A percentile compares a stretch with the other conserved stretches of the same genome.
phyloP scores from a whole-genome alignment of 208 protist species.

The Acanthamoeba sp. region DNA sequence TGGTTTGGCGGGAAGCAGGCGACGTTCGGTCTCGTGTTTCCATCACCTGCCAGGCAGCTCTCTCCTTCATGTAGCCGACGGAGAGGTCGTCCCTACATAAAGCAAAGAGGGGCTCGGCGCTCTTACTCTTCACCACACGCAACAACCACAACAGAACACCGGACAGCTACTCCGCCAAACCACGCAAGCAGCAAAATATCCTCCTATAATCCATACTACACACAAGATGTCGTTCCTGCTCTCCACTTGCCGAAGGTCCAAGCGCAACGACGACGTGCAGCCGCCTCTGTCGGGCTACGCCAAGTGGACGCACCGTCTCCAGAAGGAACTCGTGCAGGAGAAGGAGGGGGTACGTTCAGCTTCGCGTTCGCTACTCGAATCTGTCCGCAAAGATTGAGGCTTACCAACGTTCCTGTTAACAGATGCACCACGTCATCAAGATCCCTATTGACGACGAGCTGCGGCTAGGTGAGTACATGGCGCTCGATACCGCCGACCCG shows the following conservation, averaged over 20 bases:
- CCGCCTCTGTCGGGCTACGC: constrained; percentile 36
- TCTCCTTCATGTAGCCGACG: not conserved
- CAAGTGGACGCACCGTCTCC: constrained; percentile 38
- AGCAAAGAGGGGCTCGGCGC: no score
- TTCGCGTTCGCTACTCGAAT: not conserved
- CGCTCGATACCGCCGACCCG: not conserved
- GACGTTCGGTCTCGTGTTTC: not conserved
- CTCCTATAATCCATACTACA: no score
- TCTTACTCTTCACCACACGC: not conserved
- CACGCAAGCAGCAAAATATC: not conserved
- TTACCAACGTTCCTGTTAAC: not conserved
- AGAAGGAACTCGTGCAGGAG: not conserved
- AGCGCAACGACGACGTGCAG: constrained; percentile 16
- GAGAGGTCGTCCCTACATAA: no score
- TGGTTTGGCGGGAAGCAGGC: not conserved
- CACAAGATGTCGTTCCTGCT: constrained; percentile 21
- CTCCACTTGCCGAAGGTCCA: not conserved
- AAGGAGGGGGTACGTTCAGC: not conserved
- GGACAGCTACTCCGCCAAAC: not conserved
- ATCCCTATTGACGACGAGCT: not conserved
- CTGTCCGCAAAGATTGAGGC: not conserved
- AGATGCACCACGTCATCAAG: not conserved
- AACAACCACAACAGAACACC: not conserved
- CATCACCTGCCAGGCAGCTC: not conserved
- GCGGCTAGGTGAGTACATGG: not conserved